Conservation (phyloP, 2,329 filamentous ascomycete genomes). For the Diaporthe sp. region DNA sequence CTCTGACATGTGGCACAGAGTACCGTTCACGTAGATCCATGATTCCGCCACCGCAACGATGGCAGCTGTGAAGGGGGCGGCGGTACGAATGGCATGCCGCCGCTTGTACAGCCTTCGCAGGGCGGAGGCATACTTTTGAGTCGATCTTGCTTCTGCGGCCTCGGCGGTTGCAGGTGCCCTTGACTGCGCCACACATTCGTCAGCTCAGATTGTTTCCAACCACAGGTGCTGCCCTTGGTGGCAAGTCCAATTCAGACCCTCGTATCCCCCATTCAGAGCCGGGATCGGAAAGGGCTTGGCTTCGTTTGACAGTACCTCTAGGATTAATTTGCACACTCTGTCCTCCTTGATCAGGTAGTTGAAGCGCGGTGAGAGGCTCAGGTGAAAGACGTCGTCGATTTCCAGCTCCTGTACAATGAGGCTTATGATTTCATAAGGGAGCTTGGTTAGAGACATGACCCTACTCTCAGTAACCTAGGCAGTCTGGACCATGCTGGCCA, state of each 20-base stretch:
- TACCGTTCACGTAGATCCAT: conserved; percentile 73
- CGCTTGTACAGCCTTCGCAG: conserved; percentile 73
- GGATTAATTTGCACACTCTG: conserved; percentile 66
- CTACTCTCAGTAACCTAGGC: conserved; percentile 7
- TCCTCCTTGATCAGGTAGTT: conserved; percentile 64
- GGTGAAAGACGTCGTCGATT: conserved; percentile 68
- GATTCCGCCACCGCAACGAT: conserved; percentile 70
- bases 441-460: conserved; percentile 49
- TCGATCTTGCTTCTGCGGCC: conserved; percentile 47
- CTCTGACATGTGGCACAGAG: conserved; percentile 72
- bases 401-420: conserved; percentile 67
- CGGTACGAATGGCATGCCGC: conserved; percentile 69
- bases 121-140: conserved; percentile 60
- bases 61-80: conserved; percentile 71
- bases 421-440: conserved; percentile 76
- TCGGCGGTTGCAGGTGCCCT: conserved; percentile 50
- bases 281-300: conserved; percentile 24
- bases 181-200: conserved; percentile 47
- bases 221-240: background rate
- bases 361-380: conserved; percentile 67
- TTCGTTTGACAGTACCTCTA: conserved; percentile 62
- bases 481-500: conserved; percentile 5
- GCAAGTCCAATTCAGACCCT: background rate
- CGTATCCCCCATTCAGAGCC: background rate
- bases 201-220: conserved; percentile 24